Conservation (phyloP, 352 stramenopile species). For the Blastocystis sp. region DNA sequence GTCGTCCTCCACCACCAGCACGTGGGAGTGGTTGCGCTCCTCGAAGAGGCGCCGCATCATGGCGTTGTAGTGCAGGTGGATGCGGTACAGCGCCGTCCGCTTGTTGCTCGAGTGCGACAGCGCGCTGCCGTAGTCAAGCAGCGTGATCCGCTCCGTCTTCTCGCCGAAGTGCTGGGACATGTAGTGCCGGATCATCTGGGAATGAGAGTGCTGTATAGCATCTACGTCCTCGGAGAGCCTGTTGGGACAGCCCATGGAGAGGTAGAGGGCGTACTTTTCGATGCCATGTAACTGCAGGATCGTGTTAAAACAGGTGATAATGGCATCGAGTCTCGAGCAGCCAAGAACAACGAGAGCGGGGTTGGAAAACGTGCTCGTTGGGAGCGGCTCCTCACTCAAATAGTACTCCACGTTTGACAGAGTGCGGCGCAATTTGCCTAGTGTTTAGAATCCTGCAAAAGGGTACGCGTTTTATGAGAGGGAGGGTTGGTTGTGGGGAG, state of each 20-base stretch:
- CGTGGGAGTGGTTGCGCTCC: constrained; percentile 12
- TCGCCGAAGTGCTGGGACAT: too few relatives aligned
- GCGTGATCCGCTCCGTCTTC: too few relatives aligned
- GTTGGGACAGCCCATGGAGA: constrained; percentile 24
- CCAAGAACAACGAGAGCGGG: constrained; percentile 26
- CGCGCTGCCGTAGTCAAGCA: too few relatives aligned
- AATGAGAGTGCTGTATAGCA: not conserved
- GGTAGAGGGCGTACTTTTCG: constrained; percentile 28
- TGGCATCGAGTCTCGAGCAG: constrained; percentile 5
- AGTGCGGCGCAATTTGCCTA: too few relatives aligned
- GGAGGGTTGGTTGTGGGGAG: too few relatives aligned
- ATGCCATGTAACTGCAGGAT: constrained; percentile 11
- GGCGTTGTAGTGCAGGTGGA: constrained; percentile 12
- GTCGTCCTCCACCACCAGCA: constrained; percentile 40
- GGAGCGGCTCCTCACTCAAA: not conserved
- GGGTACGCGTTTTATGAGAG: too few relatives aligned
- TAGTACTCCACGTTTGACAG: not conserved
- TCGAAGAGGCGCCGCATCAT: constrained; percentile 4
- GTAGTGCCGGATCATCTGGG: too few relatives aligned
- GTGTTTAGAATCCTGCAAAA: too few relatives aligned
- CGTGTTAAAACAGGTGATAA: not conserved
- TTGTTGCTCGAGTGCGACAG: not conserved
- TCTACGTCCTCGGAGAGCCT: not conserved
- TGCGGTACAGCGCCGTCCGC: not conserved
- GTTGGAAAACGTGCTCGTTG: not conserved